Conservation (phyloP, 2,329 filamentous ascomycete species). For the Fusarium sp. region DNA sequence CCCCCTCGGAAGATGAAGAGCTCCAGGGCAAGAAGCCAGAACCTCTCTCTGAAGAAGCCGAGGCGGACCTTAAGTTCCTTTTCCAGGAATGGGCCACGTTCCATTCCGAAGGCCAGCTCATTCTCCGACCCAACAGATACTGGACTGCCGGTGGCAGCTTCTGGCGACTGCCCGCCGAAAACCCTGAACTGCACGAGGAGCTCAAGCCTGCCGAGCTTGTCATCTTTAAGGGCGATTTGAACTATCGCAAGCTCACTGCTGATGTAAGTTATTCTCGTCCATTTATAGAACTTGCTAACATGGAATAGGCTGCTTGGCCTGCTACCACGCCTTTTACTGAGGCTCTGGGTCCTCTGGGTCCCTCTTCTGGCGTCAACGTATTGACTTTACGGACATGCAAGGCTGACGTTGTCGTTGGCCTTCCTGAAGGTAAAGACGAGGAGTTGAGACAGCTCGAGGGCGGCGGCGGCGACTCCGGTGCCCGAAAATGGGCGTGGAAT, state of each 20-base stretch:
- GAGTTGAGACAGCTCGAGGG: slow-evolving; percentile 74
- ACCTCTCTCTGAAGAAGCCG: slow-evolving; percentile 74
- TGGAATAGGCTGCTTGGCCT: slow-evolving; percentile 70
- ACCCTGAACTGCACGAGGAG: slow-evolving; percentile 76
- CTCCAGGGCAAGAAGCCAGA: slow-evolving; percentile 66
- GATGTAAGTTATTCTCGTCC: slow-evolving; percentile 70
- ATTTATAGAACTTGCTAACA: slow-evolving; percentile 9
- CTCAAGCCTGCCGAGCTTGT: slow-evolving; percentile 86
- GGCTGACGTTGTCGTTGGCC: slow-evolving; percentile 91
- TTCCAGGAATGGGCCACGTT: slow-evolving; percentile 84
- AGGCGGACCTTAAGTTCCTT: slow-evolving; percentile 75
- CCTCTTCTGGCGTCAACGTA: slow-evolving; percentile 82
- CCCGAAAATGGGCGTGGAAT: slow-evolving; percentile 91
- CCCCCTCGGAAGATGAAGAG: slow-evolving; percentile 74
- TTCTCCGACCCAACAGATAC: slow-evolving; percentile 85
- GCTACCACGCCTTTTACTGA: slow-evolving; percentile 85
- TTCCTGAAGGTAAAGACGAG: slow-evolving; percentile 86
- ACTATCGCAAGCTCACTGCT: slow-evolving; percentile 91
- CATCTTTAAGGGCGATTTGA: slow-evolving; percentile 96
- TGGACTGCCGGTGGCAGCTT: slow-evolving; percentile 91
- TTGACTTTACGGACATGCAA: slow-evolving; percentile 94
- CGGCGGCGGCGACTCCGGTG: slow-evolving; percentile 76
- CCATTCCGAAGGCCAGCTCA: slow-evolving; percentile 85
- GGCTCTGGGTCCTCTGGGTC: slow-evolving; percentile 87
- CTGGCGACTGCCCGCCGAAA: slow-evolving; percentile 82